Conservation (phyloP, 768 basidiomycete species). For the Lactifluus echinatus region DNA sequence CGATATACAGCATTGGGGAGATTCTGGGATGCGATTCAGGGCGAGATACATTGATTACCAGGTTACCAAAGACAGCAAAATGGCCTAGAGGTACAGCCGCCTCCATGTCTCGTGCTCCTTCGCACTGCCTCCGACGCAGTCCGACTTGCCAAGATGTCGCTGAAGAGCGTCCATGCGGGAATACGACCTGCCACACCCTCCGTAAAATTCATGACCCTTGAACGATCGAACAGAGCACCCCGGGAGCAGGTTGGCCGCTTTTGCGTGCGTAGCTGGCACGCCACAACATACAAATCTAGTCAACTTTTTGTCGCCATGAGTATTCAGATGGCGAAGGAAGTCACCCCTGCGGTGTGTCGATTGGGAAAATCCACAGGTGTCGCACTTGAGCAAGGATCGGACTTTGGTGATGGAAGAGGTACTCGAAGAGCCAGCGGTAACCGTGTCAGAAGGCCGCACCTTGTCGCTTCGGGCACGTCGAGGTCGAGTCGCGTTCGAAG, state of each 20-base stretch:
- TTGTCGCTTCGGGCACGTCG: background rate
- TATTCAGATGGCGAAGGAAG: conserved; percentile 4
- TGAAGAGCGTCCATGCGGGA: conserved; percentile 12
- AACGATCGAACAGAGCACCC: background rate
- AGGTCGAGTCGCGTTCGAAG: background rate
- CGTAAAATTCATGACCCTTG: background rate
- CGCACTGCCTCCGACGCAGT: background rate
- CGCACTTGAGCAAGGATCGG: background rate
- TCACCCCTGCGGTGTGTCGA: conserved; percentile 4
- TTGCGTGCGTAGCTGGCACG: background rate
- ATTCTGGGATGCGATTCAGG: background rate
- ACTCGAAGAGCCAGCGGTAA: background rate
- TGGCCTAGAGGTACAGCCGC: background rate
- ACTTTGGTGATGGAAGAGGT: background rate
- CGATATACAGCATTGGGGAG: background rate
- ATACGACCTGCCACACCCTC: conserved; percentile 10
- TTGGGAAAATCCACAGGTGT: background rate
- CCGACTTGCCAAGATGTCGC: conserved; percentile 5
- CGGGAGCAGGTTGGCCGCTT: background rate
- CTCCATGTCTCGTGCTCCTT: conserved; percentile 9
- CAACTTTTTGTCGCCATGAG: background rate
- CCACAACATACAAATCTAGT: conserved; percentile 11
- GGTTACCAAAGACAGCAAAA: background rate
- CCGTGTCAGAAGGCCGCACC: background rate
- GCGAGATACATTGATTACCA: background rate